Evolutionary conservation across 148 eudicot species (phyloP).

Genomic region (Arctostaphylos glauca): DNA sequence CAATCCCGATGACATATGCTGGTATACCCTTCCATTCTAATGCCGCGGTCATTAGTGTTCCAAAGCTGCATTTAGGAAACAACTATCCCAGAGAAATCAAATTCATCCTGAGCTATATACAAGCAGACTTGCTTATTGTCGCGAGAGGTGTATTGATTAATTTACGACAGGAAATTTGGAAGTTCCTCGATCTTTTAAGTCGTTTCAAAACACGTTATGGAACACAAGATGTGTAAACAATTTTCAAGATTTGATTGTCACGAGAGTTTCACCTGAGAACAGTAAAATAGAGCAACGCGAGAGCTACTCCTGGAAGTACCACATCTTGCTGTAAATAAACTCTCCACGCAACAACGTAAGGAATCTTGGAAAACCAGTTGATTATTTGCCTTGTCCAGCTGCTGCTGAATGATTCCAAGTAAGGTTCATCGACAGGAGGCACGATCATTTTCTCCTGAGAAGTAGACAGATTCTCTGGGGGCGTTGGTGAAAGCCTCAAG

Average conservation of each 20-base stretch:
- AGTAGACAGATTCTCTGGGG: conserved; percentile 33
- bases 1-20: conserved; percentile 74
- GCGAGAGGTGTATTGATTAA: too few relatives aligned
- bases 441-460: conserved; percentile 27
- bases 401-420: conserved; percentile 16
- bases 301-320: conserved; percentile 76
- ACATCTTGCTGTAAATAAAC: conserved; percentile 77
- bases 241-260: neutral
- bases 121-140: neutral
- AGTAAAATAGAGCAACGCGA: conserved; percentile 72
- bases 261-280: conserved; percentile 62
- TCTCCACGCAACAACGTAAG: conserved; percentile 63
- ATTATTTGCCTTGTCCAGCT: conserved; percentile 18
- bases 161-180: neutral
- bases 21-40: conserved; percentile 89
- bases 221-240: neutral
- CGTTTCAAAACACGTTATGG: neutral
- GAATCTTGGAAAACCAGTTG: conserved; percentile 25
- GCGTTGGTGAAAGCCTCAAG: conserved; percentile 27
- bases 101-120: neutral
- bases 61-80: conserved; percentile 54
- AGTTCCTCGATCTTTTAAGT: neutral
- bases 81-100: neutral
- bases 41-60: conserved; percentile 88
- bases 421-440: conserved; percentile 16